A percentile compares a stretch with the other conserved stretches of the same genome.
Conservation (phyloP, 768 basidiomycete genomes). For the Leucocoprinus birnbaumii region DNA sequence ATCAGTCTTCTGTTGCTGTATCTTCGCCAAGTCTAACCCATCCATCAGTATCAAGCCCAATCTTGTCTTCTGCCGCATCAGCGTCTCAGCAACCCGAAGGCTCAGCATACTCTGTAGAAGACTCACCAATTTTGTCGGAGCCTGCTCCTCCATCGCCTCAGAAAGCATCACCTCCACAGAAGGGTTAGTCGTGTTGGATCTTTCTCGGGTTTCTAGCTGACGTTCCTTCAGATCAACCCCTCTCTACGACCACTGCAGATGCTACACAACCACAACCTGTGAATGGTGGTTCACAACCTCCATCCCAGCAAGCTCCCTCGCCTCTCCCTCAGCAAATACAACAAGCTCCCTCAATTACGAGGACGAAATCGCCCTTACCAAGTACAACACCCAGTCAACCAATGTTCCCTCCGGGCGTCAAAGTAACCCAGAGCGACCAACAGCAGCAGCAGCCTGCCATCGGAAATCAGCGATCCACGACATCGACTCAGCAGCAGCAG, state of each 20-base stretch:
- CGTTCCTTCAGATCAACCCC: slow-evolving; percentile 26
- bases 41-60: slow-evolving; percentile 77
- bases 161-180: slow-evolving; percentile 33
- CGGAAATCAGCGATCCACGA: slow-evolving; percentile 51
- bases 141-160: slow-evolving; percentile 63
- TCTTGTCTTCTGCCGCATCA: slow-evolving; percentile 74
- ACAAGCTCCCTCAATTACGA: slow-evolving; percentile 21
- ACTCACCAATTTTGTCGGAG: slow-evolving; percentile 75
- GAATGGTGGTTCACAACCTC: slow-evolving; percentile 20
- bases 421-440: slow-evolving; percentile 48
- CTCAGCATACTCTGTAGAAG: slow-evolving; percentile 69
- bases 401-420: slow-evolving; percentile 71
- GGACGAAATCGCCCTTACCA: slow-evolving; percentile 30
- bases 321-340: slow-evolving; percentile 43
- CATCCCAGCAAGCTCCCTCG: slow-evolving; percentile 31
- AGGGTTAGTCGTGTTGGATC: slow-evolving; percentile 39
- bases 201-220: slow-evolving; percentile 1
- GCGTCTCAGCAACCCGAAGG: slow-evolving; percentile 63
- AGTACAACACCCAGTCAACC: slow-evolving; percentile 49
- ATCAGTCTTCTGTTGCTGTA: slow-evolving; percentile 41
- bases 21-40: slow-evolving; percentile 87
- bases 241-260: not conserved
- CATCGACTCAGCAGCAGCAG: slow-evolving; percentile 41
- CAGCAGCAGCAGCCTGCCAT: slow-evolving; percentile 22
- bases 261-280: slow-evolving; percentile 2